Evolutionary conservation across 225 moss, liverwort and hornwort genomes (phyloP).

Genomic region (Sphagnum tenellum): DNA sequence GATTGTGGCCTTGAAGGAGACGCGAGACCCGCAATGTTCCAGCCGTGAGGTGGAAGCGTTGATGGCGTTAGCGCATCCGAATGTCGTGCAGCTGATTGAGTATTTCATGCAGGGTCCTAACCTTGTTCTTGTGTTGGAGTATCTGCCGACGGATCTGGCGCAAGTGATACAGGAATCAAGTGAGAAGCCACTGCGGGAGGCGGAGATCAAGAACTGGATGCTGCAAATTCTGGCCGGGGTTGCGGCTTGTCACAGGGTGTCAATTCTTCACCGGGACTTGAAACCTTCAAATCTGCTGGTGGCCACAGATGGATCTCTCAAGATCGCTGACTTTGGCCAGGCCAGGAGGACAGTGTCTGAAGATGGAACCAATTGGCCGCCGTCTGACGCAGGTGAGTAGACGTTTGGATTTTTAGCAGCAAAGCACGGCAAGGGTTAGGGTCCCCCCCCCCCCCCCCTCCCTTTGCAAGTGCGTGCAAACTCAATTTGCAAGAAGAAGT

Average conservation of each 20-base stretch:
- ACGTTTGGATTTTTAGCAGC: no score
- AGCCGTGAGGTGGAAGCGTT: slow-evolving; percentile 76
- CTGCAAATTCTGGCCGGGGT: slow-evolving; percentile 74
- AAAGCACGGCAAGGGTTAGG: no score
- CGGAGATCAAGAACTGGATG: slow-evolving; percentile 81
- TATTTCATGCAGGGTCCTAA: slow-evolving; percentile 70
- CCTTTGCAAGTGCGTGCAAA: no score
- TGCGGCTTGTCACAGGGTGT: slow-evolving; percentile 67
- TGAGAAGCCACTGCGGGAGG: slow-evolving; percentile 46
- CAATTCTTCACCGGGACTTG: slow-evolving; percentile 76
- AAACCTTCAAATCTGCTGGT: slow-evolving; percentile 87
- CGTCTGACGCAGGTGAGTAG: no score
- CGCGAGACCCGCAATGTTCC: slow-evolving; percentile 62
- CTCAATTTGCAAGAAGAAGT: no score
- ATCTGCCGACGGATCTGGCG: slow-evolving; percentile 55
- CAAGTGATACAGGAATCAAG: slow-evolving; percentile 42
- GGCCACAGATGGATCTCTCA: slow-evolving; percentile 59
- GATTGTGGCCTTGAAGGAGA: slow-evolving; percentile 85
- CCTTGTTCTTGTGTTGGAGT: slow-evolving; percentile 83
- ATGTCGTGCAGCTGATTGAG: slow-evolving; percentile 72
- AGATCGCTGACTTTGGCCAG: slow-evolving; percentile 92
- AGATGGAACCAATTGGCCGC: no score
- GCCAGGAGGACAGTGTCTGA: slow-evolving; percentile 25
- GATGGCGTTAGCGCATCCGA: slow-evolving; percentile 65
- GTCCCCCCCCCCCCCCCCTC: no score